Percentiles rank a stretch among this genome's conserved stretches.
phyloP scores from a whole-genome alignment of 2,329 filamentous ascomycete genomes.

The Colletotrichum tanaceti region DNA sequence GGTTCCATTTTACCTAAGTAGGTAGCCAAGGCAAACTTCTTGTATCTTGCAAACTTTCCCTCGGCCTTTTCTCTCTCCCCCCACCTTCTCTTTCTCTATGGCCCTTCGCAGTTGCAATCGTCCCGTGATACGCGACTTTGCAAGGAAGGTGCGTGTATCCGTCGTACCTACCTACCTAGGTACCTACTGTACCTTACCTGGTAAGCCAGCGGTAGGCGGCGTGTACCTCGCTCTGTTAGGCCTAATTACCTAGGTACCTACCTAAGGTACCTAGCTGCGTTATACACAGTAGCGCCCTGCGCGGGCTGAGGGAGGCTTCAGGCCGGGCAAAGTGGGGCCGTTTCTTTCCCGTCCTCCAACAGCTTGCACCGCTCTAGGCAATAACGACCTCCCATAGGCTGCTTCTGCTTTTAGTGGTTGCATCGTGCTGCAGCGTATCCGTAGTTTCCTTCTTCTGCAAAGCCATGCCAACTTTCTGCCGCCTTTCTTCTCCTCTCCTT shows the following conservation, averaged over 20 bases:
- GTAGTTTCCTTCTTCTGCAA: conserved; percentile 35
- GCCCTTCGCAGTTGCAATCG: not conserved
- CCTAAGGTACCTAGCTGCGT: conserved; percentile 12
- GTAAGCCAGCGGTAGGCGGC: conserved; percentile 15
- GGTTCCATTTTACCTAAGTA: not conserved
- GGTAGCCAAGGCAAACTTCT: not conserved
- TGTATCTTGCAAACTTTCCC: not conserved
- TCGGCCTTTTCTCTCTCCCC: not conserved
- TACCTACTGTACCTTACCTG: too few species aligned
- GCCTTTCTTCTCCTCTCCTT: not conserved
- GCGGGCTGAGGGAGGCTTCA: conserved; percentile 14
- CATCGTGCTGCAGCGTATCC: conserved; percentile 36
- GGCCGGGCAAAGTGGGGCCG: conserved; percentile 31
- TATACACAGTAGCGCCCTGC: conserved; percentile 17
- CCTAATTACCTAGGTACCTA: too few species aligned
- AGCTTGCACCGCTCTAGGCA: not conserved
- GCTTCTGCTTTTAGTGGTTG: conserved; percentile 25
- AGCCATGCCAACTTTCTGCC: conserved; percentile 35
- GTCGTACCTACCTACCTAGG: too few species aligned
- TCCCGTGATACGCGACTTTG: conserved; percentile 8
- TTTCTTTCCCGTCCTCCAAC: conserved; percentile 2
- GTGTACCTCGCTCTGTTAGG: conserved; percentile 22
- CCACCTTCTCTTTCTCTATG: too few species aligned
- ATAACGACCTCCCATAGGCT: conserved; percentile 22
- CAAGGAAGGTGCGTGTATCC: conserved; percentile 28